Conservation (phyloP, 768 basidiomycete species). For the Phanerodontia chrysosporium region DNA sequence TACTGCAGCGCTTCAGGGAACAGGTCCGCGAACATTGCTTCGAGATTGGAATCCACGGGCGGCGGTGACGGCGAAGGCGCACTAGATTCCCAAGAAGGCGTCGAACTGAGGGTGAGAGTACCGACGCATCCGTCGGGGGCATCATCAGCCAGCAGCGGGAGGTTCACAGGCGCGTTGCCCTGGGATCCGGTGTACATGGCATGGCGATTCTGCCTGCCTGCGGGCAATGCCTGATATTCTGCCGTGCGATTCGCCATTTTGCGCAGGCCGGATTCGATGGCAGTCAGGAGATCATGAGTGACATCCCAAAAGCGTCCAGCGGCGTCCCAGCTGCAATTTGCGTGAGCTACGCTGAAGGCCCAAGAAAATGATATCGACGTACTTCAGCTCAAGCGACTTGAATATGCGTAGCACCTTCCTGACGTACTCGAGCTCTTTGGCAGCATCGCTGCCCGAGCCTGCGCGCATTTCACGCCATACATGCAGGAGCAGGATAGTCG, state of each 20-base stretch:
- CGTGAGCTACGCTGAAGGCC: no score
- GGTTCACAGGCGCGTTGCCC: no score
- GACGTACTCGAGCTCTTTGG: constrained; percentile 48
- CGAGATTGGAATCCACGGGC: not conserved
- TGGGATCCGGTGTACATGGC: no score
- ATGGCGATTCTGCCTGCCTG: no score
- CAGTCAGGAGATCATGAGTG: no score
- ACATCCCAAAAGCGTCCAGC: not conserved
- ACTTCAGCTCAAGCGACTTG: constrained; percentile 7
- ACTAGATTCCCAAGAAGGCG: not conserved
- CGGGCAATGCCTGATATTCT: no score
- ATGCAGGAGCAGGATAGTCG: constrained; percentile 49
- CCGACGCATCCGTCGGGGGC: not conserved
- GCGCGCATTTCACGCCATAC: constrained; percentile 49
- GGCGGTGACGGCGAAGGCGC: not conserved
- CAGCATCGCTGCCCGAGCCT: constrained; percentile 36
- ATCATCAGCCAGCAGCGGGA: no score
- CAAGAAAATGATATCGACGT: no score
- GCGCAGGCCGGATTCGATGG: not conserved
- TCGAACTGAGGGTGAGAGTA: not conserved
- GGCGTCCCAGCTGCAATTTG: not conserved
- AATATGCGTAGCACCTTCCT: constrained; percentile 40
- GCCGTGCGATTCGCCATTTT: no score
- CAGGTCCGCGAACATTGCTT: not conserved
- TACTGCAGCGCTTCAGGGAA: not conserved